Percentiles rank a stretch among this genome's conserved stretches.
These are phyloP conservation scores for Gliomastix tumulicola DNA, from an alignment of 2,329 filamentous ascomycete species.

Conservation along the genomic window DNA sequence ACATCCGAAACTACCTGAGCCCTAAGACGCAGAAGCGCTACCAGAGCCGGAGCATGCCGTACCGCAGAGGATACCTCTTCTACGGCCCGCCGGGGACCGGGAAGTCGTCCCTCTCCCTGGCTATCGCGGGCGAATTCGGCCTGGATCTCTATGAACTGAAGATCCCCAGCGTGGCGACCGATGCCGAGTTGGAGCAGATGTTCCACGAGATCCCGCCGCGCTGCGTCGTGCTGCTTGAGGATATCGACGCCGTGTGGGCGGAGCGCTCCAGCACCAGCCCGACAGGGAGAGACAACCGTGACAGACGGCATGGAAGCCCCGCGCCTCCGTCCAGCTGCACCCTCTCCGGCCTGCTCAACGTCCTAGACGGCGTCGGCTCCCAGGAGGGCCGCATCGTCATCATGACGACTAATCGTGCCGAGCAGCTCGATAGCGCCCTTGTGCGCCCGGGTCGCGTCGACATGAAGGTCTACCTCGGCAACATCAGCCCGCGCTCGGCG, in stretches of 20 bases:
- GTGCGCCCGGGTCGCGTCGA: slow-evolving; percentile 63
- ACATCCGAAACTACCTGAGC: slow-evolving; percentile 45
- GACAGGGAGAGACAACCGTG: neutral
- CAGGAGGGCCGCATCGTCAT: slow-evolving; percentile 65
- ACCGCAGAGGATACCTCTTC: slow-evolving; percentile 50
- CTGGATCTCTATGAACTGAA: slow-evolving; percentile 43
- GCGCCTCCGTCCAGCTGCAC: slow-evolving; percentile 27
- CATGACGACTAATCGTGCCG: slow-evolving; percentile 65
- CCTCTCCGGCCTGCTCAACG: slow-evolving; percentile 61
- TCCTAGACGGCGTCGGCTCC: slow-evolving; percentile 63
- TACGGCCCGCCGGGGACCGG: slow-evolving; percentile 57
- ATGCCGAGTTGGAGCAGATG: slow-evolving; percentile 41
- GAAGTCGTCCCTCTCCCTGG: slow-evolving; percentile 49
- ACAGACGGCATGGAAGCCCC: slow-evolving; percentile 10
- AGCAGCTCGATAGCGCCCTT: slow-evolving; percentile 57
- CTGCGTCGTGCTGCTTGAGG: slow-evolving; percentile 48
- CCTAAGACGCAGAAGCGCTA: slow-evolving; percentile 49
- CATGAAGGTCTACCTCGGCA: slow-evolving; percentile 50
- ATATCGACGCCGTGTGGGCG: slow-evolving; percentile 38
- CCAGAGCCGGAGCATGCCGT: slow-evolving; percentile 44
- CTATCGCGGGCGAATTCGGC: slow-evolving; percentile 42
- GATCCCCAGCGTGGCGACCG: slow-evolving; percentile 39
- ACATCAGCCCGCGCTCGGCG: slow-evolving; percentile 34
- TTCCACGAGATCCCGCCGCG: slow-evolving; percentile 44
- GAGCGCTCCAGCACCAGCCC: slow-evolving; percentile 11